Evolutionary conservation across 768 basidiomycete genomes (phyloP).

Genomic region (Amyloporia xantha): DNA sequence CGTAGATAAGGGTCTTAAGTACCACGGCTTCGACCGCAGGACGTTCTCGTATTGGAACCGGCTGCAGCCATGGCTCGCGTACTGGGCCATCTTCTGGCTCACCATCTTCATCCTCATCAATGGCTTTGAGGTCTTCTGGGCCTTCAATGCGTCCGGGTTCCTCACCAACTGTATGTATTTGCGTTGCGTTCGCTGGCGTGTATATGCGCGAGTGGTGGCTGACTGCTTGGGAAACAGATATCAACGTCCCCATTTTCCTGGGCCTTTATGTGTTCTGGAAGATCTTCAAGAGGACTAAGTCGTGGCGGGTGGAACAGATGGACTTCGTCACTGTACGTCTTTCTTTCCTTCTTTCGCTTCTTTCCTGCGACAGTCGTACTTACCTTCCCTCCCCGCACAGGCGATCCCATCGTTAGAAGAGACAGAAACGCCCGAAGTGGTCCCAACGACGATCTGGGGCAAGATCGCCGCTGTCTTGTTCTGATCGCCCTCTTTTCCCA

Average conservation of each 20-base stretch:
- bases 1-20: conserved; percentile 52
- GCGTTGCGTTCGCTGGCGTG: background rate
- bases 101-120: conserved; percentile 52
- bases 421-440: conserved; percentile 49
- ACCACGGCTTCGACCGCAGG: conserved; percentile 57
- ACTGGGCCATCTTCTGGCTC: conserved; percentile 67
- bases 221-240: conserved; percentile 23
- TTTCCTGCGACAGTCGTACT: background rate
- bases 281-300: conserved; percentile 30
- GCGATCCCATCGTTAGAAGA: conserved; percentile 66
- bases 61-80: conserved; percentile 62
- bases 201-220: background rate
- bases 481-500: conserved; percentile 21
- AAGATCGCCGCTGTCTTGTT: conserved; percentile 48
- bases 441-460: conserved; percentile 43
- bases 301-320: conserved; percentile 58
- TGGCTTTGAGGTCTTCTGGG: conserved; percentile 56
- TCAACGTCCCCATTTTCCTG: conserved; percentile 44
- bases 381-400: conserved; percentile 24
- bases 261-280: conserved; percentile 40
- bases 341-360: background rate
- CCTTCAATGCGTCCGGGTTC: conserved; percentile 50
- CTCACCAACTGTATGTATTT: conserved; percentile 36
- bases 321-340: conserved; percentile 56
- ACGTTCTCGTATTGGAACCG: conserved; percentile 56